Percentiles rank a stretch among this genome's conserved stretches.
Evolutionary conservation across 805 yeast species (phyloP).

Genomic region (Saccharomycopsis capsularis): DNA sequence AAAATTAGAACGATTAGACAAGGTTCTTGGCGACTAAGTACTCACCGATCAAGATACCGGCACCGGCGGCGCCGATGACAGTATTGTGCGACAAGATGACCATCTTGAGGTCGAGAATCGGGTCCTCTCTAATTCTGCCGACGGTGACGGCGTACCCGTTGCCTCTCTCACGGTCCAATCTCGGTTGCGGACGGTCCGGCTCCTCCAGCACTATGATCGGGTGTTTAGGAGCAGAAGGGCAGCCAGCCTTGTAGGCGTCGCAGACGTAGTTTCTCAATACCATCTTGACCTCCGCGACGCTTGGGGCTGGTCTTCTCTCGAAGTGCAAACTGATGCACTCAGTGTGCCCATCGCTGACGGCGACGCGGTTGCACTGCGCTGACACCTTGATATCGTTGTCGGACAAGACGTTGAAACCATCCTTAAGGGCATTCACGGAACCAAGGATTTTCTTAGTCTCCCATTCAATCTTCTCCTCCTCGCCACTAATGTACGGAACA

Average conservation of each 20-base stretch:
- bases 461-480: slow-evolving; percentile 98
- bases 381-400: slow-evolving; percentile 76
- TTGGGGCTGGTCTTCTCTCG: slow-evolving; percentile 76
- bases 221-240: slow-evolving; percentile 89
- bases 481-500: slow-evolving; percentile 92
- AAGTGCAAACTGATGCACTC: slow-evolving; percentile 87
- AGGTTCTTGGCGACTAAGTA: slow-evolving; percentile 69
- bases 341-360: slow-evolving; percentile 97
- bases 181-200: slow-evolving; percentile 92
- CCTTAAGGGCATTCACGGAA: slow-evolving; percentile 40
- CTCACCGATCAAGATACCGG: slow-evolving; percentile 95
- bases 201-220: slow-evolving; percentile 90
- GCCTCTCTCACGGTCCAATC: slow-evolving; percentile 94
- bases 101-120: slow-evolving; percentile 90
- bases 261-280: slow-evolving; percentile 67
- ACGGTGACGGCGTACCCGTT: slow-evolving; percentile 90
- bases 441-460: slow-evolving; percentile 95
- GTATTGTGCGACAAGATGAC: slow-evolving; percentile 97
- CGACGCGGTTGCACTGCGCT: slow-evolving; percentile 95
- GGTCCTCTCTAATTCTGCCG: slow-evolving; percentile 90
- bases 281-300: slow-evolving; percentile 69
- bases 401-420: slow-evolving; percentile 49
- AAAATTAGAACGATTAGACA: no score
- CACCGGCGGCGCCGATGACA: slow-evolving; percentile 97
- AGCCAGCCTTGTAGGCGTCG: slow-evolving; percentile 72